Evolutionary conservation across 1,284 basidiomycete species (phyloP).

Genomic region (Trichosporon sp.): DNA sequence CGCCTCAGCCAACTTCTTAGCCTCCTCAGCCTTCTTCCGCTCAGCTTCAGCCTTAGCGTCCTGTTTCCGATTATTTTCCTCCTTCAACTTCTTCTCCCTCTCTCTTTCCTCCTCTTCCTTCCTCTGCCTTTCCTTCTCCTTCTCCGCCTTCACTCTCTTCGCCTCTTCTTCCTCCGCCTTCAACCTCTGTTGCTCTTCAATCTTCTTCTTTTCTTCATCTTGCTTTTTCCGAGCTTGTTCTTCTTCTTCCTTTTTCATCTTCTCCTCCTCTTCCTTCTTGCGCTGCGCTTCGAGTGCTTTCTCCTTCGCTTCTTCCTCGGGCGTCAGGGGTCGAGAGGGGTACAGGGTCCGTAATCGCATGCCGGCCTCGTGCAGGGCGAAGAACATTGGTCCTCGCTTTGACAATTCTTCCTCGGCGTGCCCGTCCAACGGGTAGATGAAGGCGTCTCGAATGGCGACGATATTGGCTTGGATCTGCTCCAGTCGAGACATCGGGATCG

Average conservation of each 20-base stretch:
- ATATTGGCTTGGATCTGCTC: constrained; percentile 49
- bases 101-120: background rate
- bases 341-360: constrained; percentile 46
- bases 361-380: constrained; percentile 46
- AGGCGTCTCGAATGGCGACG: constrained; percentile 49
- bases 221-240: background rate
- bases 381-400: constrained; percentile 48
- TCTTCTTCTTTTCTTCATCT: background rate
- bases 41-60: background rate
- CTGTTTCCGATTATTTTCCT: background rate
- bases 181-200: background rate
- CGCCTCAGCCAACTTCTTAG: background rate
- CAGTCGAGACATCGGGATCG: constrained; percentile 43
- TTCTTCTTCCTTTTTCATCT: background rate
- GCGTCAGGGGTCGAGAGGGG: constrained; percentile 14
- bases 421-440: constrained; percentile 48
- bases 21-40: background rate
- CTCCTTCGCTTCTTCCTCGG: background rate
- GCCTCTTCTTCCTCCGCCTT: background rate
- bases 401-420: constrained; percentile 38
- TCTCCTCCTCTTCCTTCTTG: background rate
- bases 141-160: background rate
- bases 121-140: background rate
- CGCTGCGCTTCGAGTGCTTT: background rate
- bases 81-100: background rate